These are phyloP conservation scores for Rhododendron molle DNA, from an alignment of 148 eudicot genomes.

Conservation along the genomic window DNA sequence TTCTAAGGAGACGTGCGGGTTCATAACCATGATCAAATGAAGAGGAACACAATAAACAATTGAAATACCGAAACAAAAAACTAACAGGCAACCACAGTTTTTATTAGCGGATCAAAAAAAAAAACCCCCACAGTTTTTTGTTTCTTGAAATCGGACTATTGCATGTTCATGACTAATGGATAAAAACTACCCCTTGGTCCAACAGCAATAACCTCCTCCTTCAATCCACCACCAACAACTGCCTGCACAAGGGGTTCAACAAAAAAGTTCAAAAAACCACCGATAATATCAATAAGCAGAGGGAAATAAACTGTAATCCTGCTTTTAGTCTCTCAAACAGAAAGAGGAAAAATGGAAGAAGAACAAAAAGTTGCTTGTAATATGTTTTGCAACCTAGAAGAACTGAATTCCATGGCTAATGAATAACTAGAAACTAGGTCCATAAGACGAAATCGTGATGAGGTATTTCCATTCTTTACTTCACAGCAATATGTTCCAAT, in stretches of 20 bases:
- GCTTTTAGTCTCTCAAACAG: neutral
- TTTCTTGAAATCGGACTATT: neutral
- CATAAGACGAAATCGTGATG: neutral
- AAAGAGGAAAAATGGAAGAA: too few relatives aligned
- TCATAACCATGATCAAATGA: neutral
- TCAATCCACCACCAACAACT: too few relatives aligned
- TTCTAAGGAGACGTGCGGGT: neutral
- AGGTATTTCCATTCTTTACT: too few relatives aligned
- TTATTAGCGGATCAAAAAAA: too few relatives aligned
- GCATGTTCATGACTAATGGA: neutral
- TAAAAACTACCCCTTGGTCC: too few relatives aligned
- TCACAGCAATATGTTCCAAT: neutral
- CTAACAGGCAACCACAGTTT: neutral
- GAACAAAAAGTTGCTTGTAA: too few relatives aligned
- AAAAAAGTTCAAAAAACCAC: too few relatives aligned
- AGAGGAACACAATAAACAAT: neutral
- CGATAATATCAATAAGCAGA: too few relatives aligned
- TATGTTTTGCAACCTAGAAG: too few relatives aligned
- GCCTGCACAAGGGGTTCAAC: too few relatives aligned
- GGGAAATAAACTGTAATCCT: too few relatives aligned
- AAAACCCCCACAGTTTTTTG: neutral
- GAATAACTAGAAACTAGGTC: neutral
- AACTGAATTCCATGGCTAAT: neutral
- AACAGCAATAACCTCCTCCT: too few relatives aligned
- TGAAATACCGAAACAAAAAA: neutral